Conservation (phyloP, 305 asterid genomes). For the Solanum aculeatissimum region DNA sequence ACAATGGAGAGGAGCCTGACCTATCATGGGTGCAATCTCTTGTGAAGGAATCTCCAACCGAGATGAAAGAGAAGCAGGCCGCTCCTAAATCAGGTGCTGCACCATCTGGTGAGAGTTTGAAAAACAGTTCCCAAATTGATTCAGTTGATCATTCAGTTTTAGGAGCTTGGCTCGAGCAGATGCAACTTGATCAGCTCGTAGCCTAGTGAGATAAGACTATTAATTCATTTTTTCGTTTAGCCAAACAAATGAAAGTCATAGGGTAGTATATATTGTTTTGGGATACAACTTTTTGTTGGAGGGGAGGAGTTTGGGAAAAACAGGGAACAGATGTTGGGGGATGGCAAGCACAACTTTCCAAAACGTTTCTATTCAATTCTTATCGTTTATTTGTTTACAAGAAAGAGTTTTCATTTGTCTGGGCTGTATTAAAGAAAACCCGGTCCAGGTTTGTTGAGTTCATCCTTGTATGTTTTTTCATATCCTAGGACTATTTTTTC, state of each 20-base stretch:
- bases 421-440: constrained; percentile 12
- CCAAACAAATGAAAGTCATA: constrained; percentile 11
- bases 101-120: constrained; percentile 74
- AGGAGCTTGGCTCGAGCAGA: constrained; percentile 76
- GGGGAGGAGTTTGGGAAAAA: constrained; percentile 2
- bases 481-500: constrained; percentile 3
- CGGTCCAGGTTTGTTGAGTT: constrained; percentile 7
- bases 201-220: constrained; percentile 27
- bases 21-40: constrained; percentile 42
- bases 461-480: constrained; percentile 16
- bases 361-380: constrained; percentile 11
- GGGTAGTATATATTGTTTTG: constrained; percentile 35
- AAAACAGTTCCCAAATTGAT: constrained; percentile 36
- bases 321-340: not conserved
- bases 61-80: constrained; percentile 50
- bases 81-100: constrained; percentile 35
- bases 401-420: constrained; percentile 12
- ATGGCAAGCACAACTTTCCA: not conserved
- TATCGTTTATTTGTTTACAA: constrained; percentile 27
- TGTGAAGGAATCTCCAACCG: constrained; percentile 63
- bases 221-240: constrained; percentile 17
- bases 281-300: constrained; percentile 24
- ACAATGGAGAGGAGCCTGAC: constrained; percentile 26
- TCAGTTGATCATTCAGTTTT: constrained; percentile 55
- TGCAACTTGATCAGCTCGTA: constrained; percentile 73